Percentiles rank a stretch among this genome's conserved stretches.
Evolutionary conservation across 495 filamentous ascomycete species (phyloP).

Genomic region (Neurospora cerealis): DNA sequence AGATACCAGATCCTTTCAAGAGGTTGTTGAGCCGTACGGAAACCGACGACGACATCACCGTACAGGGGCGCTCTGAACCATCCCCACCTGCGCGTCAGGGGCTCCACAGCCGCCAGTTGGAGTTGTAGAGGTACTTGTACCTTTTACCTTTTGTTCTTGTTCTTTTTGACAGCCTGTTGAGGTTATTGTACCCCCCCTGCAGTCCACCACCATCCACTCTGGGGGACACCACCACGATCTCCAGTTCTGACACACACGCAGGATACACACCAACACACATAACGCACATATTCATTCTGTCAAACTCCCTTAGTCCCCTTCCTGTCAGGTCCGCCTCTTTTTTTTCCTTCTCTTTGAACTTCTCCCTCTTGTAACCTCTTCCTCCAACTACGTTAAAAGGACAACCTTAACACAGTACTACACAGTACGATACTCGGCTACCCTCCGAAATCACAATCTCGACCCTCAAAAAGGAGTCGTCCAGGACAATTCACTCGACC

Average conservation of each 20-base stretch:
- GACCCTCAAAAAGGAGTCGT: neutral
- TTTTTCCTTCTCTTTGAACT: neutral
- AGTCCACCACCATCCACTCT: neutral
- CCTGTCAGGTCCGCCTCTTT: neutral
- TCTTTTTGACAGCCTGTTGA: neutral
- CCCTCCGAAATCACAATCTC: neutral
- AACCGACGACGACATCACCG: conserved; percentile 1
- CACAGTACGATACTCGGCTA: neutral
- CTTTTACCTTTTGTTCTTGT: neutral
- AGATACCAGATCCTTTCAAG: neutral
- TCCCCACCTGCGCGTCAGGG: conserved; percentile 5
- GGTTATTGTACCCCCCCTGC: neutral
- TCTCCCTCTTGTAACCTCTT: neutral
- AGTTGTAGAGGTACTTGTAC: neutral
- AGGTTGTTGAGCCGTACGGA: neutral
- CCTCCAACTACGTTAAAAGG: neutral
- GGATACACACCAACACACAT: neutral
- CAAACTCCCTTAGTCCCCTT: neutral
- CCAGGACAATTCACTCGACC: neutral
- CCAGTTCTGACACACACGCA: neutral
- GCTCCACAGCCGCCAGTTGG: neutral
- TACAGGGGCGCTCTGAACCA: neutral
- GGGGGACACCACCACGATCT: neutral
- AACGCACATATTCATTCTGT: neutral
- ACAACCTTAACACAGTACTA: neutral